Conservation (phyloP, 257 asterid genomes). For the Fraxinus anomala region DNA sequence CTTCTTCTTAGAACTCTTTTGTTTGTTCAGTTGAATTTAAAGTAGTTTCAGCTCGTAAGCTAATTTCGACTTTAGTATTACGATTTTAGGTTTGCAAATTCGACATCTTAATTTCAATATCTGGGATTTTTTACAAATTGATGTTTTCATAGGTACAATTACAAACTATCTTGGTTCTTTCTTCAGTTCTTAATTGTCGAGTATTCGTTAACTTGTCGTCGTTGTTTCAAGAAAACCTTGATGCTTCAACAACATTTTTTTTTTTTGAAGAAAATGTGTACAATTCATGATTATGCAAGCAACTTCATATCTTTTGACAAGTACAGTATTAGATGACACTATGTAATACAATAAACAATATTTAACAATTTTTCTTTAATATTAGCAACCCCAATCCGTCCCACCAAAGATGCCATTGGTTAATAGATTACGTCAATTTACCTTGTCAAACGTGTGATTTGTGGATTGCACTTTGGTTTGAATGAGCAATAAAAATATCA, state of each 20-base stretch:
- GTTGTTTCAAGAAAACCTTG: conserved; percentile 25
- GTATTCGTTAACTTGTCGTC: not conserved
- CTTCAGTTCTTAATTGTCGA: conserved; percentile 10
- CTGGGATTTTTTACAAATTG: not conserved
- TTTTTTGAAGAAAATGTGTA: conserved; percentile 12
- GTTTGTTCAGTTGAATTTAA: conserved; percentile 5
- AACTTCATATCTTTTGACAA: too few species aligned
- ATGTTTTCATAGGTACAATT: too few species aligned
- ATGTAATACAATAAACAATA: too few species aligned
- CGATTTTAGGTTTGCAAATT: too few species aligned
- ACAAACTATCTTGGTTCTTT: not conserved
- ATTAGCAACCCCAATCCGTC: too few species aligned
- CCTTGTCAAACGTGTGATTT: not conserved
- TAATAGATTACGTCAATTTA: too few species aligned
- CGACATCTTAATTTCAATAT: not conserved
- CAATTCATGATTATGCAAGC: not conserved
- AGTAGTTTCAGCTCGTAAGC: not conserved
- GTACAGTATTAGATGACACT: too few species aligned
- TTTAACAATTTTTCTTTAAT: too few species aligned
- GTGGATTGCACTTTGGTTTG: not conserved
- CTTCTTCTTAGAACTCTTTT: conserved; percentile 19
- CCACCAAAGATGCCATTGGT: not conserved
- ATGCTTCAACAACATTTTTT: conserved; percentile 23
- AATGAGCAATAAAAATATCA: not conserved
- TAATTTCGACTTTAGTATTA: not conserved